Evolutionary conservation across 495 filamentous ascomycete species (phyloP), one percentile per base, ranked within the genome.

Genomic region (Penicillium paxilli): DNA sequence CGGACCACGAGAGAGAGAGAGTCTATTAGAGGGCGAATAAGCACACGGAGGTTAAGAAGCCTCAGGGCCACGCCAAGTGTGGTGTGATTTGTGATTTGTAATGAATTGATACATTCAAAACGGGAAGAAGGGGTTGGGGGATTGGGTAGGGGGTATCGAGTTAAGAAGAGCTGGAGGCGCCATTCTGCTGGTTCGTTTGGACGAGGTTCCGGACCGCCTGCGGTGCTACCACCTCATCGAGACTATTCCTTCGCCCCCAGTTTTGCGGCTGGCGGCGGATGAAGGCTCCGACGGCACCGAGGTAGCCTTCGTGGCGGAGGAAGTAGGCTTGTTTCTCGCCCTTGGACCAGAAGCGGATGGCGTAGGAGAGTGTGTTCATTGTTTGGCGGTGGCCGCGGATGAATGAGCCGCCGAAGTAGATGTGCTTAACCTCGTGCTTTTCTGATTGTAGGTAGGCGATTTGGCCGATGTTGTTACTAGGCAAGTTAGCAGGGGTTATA

Each of bases 361-460:
- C 94, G 64, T 94, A 98, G 32, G 87, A 88, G 1, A 98, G 79
- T 0, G 94, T 96, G 66, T 96, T 93, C 87, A 98, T 98, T 14
- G 94, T 98, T 69, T 98, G 95, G 10, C 85, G 84, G 69, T 98
- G 94, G 38, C 94, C 93, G 12, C 95, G 87, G 65, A 98, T 98
- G 70, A 98, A 98, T 8, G 87, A 92, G 7, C 94, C 94, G 11
- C 94, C 94, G 63, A 98, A 98, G 71, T 98, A 98, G 50, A 98
- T 98, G 66, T 92, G 86, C 47, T 89, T 87, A 17, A 97, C 80
- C 44, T 83, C 79, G 68, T 98, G 92, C 63, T 96, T 94, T 61
- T 96, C 90, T 25, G 90, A 92, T 63, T 96, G 92, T 20, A 98
- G 77, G 68, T 95, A 97, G 32, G 94, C 90, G 55, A 98, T 96